phyloP scores from a whole-genome alignment of 768 basidiomycete species.

The Amylocystis lapponica region DNA sequence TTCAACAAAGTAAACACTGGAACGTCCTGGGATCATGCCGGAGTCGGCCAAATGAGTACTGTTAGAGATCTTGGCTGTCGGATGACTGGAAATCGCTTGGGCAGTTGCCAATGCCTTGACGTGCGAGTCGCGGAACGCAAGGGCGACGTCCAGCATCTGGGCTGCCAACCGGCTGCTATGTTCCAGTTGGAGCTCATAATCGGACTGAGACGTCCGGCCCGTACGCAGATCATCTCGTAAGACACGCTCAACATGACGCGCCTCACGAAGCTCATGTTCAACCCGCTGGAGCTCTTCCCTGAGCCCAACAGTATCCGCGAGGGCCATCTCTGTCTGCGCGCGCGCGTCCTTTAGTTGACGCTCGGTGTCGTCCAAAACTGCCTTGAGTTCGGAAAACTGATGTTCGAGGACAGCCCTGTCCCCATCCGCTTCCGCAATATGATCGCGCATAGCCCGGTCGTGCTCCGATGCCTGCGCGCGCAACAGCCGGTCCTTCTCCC shows the following conservation, averaged over 20 bases:
- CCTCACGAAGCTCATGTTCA: slow-evolving; percentile 65
- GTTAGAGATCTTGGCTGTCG: slow-evolving; percentile 29
- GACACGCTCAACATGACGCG: slow-evolving; percentile 58
- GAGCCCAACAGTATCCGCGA: slow-evolving; percentile 61
- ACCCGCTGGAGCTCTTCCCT: slow-evolving; percentile 70
- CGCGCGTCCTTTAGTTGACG: slow-evolving; percentile 59
- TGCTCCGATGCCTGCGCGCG: slow-evolving; percentile 66
- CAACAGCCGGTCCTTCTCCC: slow-evolving; percentile 76
- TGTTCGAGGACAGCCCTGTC: slow-evolving; percentile 91
- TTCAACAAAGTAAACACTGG: slow-evolving; percentile 50
- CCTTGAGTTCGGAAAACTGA: slow-evolving; percentile 70
- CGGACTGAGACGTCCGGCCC: slow-evolving; percentile 62
- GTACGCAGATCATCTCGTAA: slow-evolving; percentile 69
- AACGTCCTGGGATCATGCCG: slow-evolving; percentile 40
- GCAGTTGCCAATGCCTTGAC: slow-evolving; percentile 62
- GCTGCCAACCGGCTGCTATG: slow-evolving; percentile 65
- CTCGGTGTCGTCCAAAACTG: slow-evolving; percentile 53
- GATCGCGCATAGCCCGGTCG: slow-evolving; percentile 70
- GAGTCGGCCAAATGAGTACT: slow-evolving; percentile 41
- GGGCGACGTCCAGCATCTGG: slow-evolving; percentile 75
- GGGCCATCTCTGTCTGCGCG: slow-evolving; percentile 55
- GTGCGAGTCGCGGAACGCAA: slow-evolving; percentile 73
- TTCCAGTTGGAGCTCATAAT: slow-evolving; percentile 63
- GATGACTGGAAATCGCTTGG: slow-evolving; percentile 46
- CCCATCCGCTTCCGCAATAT: slow-evolving; percentile 88